Evolutionary conservation across 1,284 basidiomycete genomes (phyloP), one percentile per base, ranked within the genome.

Genomic region (Fomitopsis pinicola): DNA sequence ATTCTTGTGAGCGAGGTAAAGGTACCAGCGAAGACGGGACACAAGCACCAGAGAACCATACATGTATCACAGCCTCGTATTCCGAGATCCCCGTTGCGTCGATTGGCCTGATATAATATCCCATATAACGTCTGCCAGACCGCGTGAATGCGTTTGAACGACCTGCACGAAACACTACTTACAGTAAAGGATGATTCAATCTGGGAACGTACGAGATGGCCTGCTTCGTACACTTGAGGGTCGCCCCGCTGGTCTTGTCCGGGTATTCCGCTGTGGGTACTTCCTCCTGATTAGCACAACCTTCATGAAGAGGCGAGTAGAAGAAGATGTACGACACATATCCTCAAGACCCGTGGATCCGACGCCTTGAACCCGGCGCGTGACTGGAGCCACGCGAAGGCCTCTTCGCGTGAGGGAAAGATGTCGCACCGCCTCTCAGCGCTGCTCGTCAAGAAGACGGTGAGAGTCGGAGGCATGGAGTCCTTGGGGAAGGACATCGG

Each of bases 331-430:
- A 82, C 82, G 7, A 81, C 74, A 64, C 75, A 84, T 26, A 74
- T 63, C 33, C 72, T 68, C 42, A 84, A 68, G 5, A 81, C 73
- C n/a, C 82, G 69, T 26, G 78, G 75, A 63, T 84, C 83, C 82
- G 82, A 85, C 0, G 65, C 61, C 68, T 78, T 76, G 75, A 78
- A 82, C 3, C 75, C 66, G 38, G 71, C 66, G 44, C 79, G 67
- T 7, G 72, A 67, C 60, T 76, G 77, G 55, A 84, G 64, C 12
- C 63, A 28, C 28, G 72, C 69, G 40, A 75, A 78, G 0, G 83
- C 83, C 35, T 80, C 82, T 61, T 79, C 78, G n/a, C 69, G 72
- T 15, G 77, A 80, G 0, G 78, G 67, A 82, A 82, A 86, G 9
- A 78, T 74, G 67, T 85, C 83, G 9, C 80, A 71, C 12, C 83